phyloP scores from a whole-genome alignment of 345 rosid species.

The Crucihimalaya himalaica region DNA sequence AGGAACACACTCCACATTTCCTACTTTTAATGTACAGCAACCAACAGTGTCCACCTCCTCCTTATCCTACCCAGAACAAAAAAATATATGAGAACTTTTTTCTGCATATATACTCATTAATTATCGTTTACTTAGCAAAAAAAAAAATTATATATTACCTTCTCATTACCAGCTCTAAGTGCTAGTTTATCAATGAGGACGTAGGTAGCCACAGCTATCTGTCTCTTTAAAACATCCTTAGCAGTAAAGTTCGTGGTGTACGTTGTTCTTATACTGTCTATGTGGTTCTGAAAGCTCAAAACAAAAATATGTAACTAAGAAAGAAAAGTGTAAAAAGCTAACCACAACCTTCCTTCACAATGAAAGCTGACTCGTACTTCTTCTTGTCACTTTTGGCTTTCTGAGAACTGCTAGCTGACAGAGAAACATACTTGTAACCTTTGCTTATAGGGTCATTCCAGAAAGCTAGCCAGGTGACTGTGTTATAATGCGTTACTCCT shows the following conservation, averaged over 20 bases:
- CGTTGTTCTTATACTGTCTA: constrained; percentile 68
- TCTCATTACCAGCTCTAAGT: constrained; percentile 98
- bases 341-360: not conserved
- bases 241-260: constrained; percentile 76
- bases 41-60: constrained; percentile 99
- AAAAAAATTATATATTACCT: constrained; percentile 50
- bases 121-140: not conserved
- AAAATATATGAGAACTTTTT: not conserved
- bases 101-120: too few relatives aligned
- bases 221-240: constrained; percentile 65
- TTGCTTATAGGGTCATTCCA: constrained; percentile 89
- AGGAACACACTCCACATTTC: constrained; percentile 79
- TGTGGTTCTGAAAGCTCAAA: constrained; percentile 56
- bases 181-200: constrained; percentile 93
- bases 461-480: constrained; percentile 84
- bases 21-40: constrained; percentile 91
- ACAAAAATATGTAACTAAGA: not conserved
- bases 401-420: constrained; percentile 81
- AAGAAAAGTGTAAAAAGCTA: not conserved
- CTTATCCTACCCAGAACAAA: constrained; percentile 60
- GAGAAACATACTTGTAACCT: constrained; percentile 69
- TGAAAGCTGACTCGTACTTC: constrained; percentile 59
- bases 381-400: constrained; percentile 91
- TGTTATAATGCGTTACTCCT: constrained; percentile 85
- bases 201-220: constrained; percentile 93